These are phyloP conservation scores for Solanum lignicaule DNA, from an alignment of 257 asterid species.

Conservation along the genomic window DNA sequence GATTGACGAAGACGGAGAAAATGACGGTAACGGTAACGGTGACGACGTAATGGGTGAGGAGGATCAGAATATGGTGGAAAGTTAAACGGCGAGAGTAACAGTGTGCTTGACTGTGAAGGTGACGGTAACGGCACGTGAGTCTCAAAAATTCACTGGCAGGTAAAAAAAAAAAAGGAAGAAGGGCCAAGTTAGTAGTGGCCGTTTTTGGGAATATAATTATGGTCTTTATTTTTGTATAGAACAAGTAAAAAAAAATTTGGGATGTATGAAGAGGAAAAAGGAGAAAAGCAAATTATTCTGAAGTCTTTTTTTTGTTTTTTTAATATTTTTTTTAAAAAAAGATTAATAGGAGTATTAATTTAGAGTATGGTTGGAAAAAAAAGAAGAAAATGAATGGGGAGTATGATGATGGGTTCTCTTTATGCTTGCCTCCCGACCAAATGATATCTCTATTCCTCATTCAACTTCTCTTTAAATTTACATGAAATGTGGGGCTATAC, in stretches of 20 bases:
- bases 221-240: not conserved
- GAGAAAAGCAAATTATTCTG: not conserved
- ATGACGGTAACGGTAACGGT: slow-evolving; percentile 8
- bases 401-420: not conserved
- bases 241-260: not conserved
- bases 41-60: slow-evolving; percentile 14
- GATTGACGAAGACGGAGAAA: slow-evolving; percentile 24
- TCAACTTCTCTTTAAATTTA: not conserved
- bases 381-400: not conserved
- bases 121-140: slow-evolving; percentile 62
- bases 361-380: not conserved
- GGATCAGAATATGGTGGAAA: slow-evolving; percentile 9
- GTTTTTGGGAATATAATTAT: slow-evolving; percentile 15
- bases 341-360: not conserved
- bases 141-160: not conserved
- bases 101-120: slow-evolving; percentile 29
- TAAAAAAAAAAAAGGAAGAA: not conserved
- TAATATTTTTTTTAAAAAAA: too few relatives aligned
- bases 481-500: slow-evolving; percentile 5
- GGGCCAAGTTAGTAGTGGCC: slow-evolving; percentile 11
- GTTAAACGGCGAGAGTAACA: slow-evolving; percentile 2
- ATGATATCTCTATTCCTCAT: not conserved
- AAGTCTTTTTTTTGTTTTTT: too few relatives aligned
- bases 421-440: not conserved
- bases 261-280: not conserved